phyloP scores from a whole-genome alignment of 2,329 filamentous ascomycete genomes.

The Penicillium sclerotiorum region DNA sequence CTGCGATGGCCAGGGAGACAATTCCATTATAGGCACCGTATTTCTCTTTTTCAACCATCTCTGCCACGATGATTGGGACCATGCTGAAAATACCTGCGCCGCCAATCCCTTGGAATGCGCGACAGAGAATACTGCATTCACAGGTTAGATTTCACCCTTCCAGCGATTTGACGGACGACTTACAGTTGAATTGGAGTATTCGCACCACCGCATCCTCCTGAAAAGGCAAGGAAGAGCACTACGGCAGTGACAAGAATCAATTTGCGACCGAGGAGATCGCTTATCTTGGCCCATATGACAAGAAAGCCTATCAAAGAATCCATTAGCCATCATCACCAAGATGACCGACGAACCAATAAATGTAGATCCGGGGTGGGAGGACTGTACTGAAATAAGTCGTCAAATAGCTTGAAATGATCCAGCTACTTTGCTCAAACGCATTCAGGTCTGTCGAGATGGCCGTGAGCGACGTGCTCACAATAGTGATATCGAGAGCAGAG shows the following conservation, averaged over 20 bases:
- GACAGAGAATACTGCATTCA: not conserved
- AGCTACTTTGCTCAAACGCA: not conserved
- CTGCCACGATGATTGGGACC: not conserved
- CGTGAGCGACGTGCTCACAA: not conserved
- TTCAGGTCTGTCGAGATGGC: not conserved
- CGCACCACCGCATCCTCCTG: not conserved
- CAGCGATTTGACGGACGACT: not conserved
- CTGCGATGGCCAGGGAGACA: not conserved
- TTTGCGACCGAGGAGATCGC: slow-evolving; percentile 1
- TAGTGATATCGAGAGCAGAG: not conserved
- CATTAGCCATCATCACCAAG: not conserved
- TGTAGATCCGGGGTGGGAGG: not conserved
- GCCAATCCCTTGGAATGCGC: not conserved
- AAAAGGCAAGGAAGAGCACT: not conserved
- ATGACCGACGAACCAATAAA: not conserved
- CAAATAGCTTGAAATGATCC: not conserved
- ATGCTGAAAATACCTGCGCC: not conserved
- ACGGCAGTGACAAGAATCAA: not conserved
- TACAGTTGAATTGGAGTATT: not conserved
- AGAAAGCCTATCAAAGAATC: not conserved
- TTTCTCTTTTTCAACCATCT: not conserved
- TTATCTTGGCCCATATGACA: not conserved
- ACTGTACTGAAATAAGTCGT: not conserved
- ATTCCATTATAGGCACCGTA: slow-evolving; percentile 2
- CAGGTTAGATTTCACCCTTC: not conserved